Evolutionary conservation across 108 stramenopile genomes (phyloP), one percentile per base, ranked within the genome.

Genomic region (Nannochloropsis salina): DNA sequence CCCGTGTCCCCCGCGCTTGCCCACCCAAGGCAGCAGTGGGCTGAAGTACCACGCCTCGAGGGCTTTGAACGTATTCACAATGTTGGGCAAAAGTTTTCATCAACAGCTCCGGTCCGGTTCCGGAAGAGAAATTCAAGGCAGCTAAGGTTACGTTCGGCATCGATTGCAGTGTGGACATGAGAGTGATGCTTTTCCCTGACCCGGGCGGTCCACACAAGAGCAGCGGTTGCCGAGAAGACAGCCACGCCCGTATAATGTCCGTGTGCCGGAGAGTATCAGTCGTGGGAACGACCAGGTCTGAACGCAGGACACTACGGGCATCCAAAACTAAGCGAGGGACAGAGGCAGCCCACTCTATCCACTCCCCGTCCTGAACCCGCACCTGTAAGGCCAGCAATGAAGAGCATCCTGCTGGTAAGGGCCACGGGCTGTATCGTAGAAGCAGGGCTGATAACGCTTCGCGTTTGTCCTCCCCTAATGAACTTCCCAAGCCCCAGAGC

Each of bases 181-280:
- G 92, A 6, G 99, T 98, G 97, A 99, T 99, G 15, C 96, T 97
- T 85, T 99, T 99, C 21, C 99, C 99, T 31, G 91, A 92, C 15
- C 99, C 97, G 15, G 99, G 99, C 8, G 99, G 99, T 79, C 99
- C 99, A 90, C 98, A 98, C 42, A 99, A 93, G 43, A 99, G 93
- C 6, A 97, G 87, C 74, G 97, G 97, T 81, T 92, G 93, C 47
- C 95, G 94, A 83, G 94, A 92, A 47, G 91, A 90, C 61, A 99
- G 92, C 97, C 97, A 98, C 43, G 95, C 94, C n/a, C 91, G 94
- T 79, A 99, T 92, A 80, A 99, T 93, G 86, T 97, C 97, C 80
- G 94, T 93, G 83, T 88, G 85, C 42, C 98, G 91, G 12, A 97
- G 92, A 12, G 97, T 98, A 88, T 99, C 99, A 9, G 96, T 97